Conservation (phyloP, 176 grass and related monocot genomes). For the Bothriochloa decipiens region DNA sequence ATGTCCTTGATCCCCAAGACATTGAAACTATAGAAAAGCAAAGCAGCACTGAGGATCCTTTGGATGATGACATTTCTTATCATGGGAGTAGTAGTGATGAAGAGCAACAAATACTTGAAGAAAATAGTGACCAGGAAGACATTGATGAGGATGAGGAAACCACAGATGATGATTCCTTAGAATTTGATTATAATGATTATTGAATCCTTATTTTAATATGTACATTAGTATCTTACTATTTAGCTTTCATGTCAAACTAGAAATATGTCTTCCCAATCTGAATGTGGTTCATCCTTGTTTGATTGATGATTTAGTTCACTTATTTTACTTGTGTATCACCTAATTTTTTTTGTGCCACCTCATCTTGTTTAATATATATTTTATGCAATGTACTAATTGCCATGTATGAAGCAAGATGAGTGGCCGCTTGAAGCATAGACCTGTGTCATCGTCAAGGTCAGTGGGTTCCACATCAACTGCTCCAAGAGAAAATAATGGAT, state of each 20-base stretch:
- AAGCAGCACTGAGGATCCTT: no score
- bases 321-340: no score
- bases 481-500: no score
- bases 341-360: no score
- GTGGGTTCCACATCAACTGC: not conserved
- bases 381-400: no score
- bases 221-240: not conserved
- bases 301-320: not conserved
- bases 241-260: not conserved
- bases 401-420: not conserved
- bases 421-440: not conserved
- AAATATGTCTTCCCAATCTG: not conserved
- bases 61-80: no score
- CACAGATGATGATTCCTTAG: not conserved
- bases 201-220: not conserved
- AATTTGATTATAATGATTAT: conserved; percentile 15
- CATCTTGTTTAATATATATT: no score
- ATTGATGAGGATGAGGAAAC: not conserved
- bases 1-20: no score
- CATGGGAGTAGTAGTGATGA: no score
- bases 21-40: no score
- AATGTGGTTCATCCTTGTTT: not conserved
- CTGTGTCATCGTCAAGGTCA: not conserved
- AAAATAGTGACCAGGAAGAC: not conserved
- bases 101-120: not conserved